phyloP scores from a whole-genome alignment of 2,329 filamentous ascomycete species.

The Ascocoryne sarcoides region DNA sequence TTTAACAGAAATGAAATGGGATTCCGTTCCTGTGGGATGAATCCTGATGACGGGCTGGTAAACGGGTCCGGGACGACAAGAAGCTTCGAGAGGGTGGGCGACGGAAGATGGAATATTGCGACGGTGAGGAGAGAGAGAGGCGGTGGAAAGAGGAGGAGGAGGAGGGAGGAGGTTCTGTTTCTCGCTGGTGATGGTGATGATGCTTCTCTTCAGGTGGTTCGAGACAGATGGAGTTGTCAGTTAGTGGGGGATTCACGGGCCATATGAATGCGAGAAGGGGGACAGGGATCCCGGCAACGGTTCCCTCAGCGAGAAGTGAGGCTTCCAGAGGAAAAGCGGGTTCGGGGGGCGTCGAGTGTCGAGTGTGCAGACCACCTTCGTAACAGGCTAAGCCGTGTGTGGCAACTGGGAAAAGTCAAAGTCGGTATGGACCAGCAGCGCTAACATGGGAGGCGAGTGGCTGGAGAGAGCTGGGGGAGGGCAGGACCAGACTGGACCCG shows the following conservation, averaged over 20 bases:
- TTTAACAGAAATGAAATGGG: constrained; percentile 21
- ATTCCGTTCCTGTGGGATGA: constrained; percentile 1
- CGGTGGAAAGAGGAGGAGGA: neutral
- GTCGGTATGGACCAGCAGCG: too few relatives aligned
- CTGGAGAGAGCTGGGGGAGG: too few relatives aligned
- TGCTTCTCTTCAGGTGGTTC: neutral
- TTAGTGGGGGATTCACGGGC: neutral
- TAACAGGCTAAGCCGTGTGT: too few relatives aligned
- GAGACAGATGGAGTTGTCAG: neutral
- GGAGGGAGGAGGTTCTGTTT: too few relatives aligned
- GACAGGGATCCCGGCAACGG: too few relatives aligned
- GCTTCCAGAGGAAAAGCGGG: too few relatives aligned
- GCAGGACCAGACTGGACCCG: too few relatives aligned
- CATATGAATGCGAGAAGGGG: neutral
- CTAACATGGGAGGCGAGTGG: too few relatives aligned
- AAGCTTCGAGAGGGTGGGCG: neutral
- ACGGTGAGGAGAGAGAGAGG: neutral
- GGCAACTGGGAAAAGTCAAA: too few relatives aligned
- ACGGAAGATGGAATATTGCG: neutral
- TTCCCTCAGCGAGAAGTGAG: too few relatives aligned
- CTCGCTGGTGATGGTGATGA: neutral
- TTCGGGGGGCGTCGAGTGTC: too few relatives aligned
- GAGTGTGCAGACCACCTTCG: too few relatives aligned
- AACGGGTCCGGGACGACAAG: constrained; percentile 3
- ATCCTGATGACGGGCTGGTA: constrained; percentile 7